Percentiles rank a stretch among this genome's conserved stretches.
Evolutionary conservation across 2,329 filamentous ascomycete species (phyloP).

Genomic region (Fusarium decemcellulare): DNA sequence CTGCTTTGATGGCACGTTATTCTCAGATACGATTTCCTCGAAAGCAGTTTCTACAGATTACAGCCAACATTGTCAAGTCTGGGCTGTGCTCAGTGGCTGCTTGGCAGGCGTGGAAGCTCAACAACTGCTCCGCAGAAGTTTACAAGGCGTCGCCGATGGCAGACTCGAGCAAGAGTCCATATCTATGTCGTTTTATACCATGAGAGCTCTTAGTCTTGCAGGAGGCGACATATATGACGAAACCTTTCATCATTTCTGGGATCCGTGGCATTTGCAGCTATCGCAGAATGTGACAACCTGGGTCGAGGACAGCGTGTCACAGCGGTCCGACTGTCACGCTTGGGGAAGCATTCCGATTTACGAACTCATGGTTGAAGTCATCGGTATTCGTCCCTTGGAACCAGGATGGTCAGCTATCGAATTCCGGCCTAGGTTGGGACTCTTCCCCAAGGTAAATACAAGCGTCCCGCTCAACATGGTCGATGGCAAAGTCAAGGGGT

Average conservation of each 20-base stretch:
- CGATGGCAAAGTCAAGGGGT: too few species aligned
- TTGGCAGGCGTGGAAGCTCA: neutral
- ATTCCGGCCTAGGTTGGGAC: neutral
- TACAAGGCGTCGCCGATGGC: neutral
- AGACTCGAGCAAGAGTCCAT: conserved; percentile 10
- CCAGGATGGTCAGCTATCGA: neutral
- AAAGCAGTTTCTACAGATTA: neutral
- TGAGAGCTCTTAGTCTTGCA: conserved; percentile 1
- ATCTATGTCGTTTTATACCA: conserved; percentile 13
- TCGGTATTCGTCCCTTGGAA: neutral
- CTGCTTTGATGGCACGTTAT: neutral
- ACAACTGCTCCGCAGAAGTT: neutral
- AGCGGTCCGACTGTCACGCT: conserved; percentile 41
- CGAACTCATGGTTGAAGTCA: conserved; percentile 17
- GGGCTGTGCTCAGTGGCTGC: neutral
- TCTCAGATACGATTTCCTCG: neutral
- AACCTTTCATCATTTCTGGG: neutral
- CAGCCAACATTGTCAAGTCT: neutral
- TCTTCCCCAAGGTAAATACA: too few species aligned
- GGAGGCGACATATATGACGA: conserved; percentile 4
- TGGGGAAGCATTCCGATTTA: conserved; percentile 39
- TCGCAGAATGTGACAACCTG: conserved; percentile 45
- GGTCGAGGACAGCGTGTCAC: conserved; percentile 36
- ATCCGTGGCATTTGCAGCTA: neutral
- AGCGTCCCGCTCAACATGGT: too few species aligned